Evolutionary conservation across 768 basidiomycete species (phyloP), one percentile per base, ranked within the genome.

Genomic region (Psilocybe cyanescens): DNA sequence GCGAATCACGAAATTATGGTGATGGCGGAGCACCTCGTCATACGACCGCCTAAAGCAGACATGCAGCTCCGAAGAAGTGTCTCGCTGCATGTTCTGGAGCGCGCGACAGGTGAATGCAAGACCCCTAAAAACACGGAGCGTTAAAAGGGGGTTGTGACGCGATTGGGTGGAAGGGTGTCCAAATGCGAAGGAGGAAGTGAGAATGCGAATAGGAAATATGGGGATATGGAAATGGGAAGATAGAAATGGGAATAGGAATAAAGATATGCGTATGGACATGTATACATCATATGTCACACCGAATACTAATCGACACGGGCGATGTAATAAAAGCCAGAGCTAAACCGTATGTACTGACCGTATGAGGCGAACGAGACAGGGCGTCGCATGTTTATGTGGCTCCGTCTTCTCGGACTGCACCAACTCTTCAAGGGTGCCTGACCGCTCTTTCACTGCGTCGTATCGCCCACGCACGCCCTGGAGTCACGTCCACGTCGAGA

Each of bases 1-100:
- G 24, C 89, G 86, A 61, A 91, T 79, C 65, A 91, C 31, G 70
- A 89, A 89, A 0, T 83, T 78, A 69, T 90, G 88, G 72, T 91
- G 88, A 61, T 86, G 87, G 55, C 73, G 76, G 52, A 92, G 78
- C 16, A 90, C 85, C 56, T 80, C 78, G 63, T 92, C 89, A 70
- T 90, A 92, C 3, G 90, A 82, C 44, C 83, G 78, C 72, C 81
- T 84, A 78, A 92, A 92, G 72, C 90, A 91, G 60, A 82, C 78
- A 65, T 87, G 83, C 48, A 91, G 75, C 63, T 89, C 87, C 1
- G 80, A 68, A 19, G 67, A 68, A 16, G 72, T 73, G 66, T 91
- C 85, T 4, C 71, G 72, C 64, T 88, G 89, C 79, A 86, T 84
- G 67, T 86, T 79, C 71, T 86, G 83, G 41, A 92, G 78, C 11